Base-by-base conservation (phyloP, 73 alveolate genomes). In the Symbiodinium natans region DNA sequence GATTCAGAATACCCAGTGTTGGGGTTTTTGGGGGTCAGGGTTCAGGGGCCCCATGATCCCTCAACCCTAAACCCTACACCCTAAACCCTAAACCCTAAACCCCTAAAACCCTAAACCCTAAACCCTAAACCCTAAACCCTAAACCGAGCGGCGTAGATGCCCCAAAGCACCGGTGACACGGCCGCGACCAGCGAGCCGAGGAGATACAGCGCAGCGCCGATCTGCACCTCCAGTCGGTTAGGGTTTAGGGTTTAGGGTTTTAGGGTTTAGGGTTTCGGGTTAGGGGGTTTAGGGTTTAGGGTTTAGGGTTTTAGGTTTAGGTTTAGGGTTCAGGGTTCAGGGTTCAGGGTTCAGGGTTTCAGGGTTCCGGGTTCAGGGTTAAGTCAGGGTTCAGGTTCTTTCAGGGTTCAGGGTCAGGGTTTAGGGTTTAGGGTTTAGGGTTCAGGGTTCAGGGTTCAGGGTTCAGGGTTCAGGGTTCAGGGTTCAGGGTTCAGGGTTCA, bases 161-260 rank as follows among this genome's bases (percentile, higher is more conserved):
- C 97, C 97, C 97, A 90, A 4, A 68, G 88, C 77, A 41, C 38
- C 46, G 97, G 97, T 23, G 97, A 68, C 80, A 41, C 9, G 2
- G 97, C 97, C 4, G 97, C 77, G 10, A 90, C 48, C n/a, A 56
- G 39, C 23, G 97, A 21, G 34, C 97, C 97, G n/a, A 71, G 29
- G 52, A 68, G 13, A 54, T 90, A 90, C 21, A 90, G 88, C n/a
- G 77, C 73, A 3, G 97, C 97, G 2, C 97, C 97, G n/a, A 90
- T 73, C 77, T 90, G 97, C 56, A 90, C 97, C 97, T 90, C n/a
- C 36, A 31, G 1, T 1, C 59, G 13, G 3, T 31, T 3, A 3
- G 77, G 77, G 77, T 71, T 71, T 59, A 59, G 29, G 77, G 77
- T 25, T 0, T 56, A 17, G 36, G 75, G 75, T 5, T 15, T 56